Evolutionary conservation across 176 grass and related monocot species (phyloP), one percentile per base, ranked within the genome.

Genomic region (Secale cereale): DNA sequence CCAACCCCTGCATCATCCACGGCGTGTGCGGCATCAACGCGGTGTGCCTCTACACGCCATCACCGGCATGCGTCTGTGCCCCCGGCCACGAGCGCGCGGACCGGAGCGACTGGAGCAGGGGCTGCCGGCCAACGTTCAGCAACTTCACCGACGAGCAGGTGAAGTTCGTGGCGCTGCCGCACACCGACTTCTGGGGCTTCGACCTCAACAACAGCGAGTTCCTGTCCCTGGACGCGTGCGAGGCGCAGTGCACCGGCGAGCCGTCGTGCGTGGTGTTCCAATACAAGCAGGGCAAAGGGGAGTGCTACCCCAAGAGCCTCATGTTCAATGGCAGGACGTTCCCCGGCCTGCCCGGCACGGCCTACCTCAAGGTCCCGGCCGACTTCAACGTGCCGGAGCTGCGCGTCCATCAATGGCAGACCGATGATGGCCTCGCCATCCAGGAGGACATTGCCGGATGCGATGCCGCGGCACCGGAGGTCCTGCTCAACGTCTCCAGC

Each of bases 131-230:
- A 9, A 7, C 26, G 43, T 85, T 92, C 15, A 52, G 26, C 26
- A 48, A 48, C 40, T 48, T 25, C 22, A 10, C 20, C 59, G 36
- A 32, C 22, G 14, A 19, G 48, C 5, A 52, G 41, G 71, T 80
- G 20, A 90, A 83, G 62, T 48, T 93, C 22, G 45, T 88, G 83
- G 23, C 32, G 41, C 78, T 93, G 50, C 85, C 86, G 52, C 86
- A 94, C 81, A 89, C 77, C 16, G 86, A 94, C 59, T 94, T 87
- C 48, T 87, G 92, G 92, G 89, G 89, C 2, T 89, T 80, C 29
- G 92, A 94, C 56, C 86, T 85, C 69, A 90, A 89, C 79, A 65
- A 39, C 70, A 72, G 85, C 84, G 25, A 65, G 33, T 13, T 2
- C 39, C 3, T 94, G 12, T 79, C 86, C 63, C 45, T 94, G 41